Conservation (phyloP, 441 rosid species). For the Rhodomyrtus psidioides region DNA sequence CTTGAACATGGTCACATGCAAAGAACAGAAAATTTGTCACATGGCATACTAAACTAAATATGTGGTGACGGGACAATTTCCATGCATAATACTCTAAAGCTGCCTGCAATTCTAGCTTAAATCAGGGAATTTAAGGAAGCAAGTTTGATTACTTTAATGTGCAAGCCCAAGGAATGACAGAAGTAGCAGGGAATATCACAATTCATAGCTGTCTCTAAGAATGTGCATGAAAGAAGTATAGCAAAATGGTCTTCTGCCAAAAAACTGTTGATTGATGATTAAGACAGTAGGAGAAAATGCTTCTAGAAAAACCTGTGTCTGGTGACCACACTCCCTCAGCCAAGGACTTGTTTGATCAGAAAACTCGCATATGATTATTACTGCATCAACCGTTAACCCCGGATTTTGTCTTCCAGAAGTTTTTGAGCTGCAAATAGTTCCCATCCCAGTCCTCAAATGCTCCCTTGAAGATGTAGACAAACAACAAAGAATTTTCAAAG, state of each 20-base stretch:
- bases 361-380: slow-evolving; percentile 51
- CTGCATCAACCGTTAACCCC: slow-evolving; percentile 53
- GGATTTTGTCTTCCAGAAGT: slow-evolving; percentile 22
- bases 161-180: not conserved
- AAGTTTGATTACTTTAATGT: not conserved
- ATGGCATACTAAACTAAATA: not conserved
- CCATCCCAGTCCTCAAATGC: slow-evolving; percentile 61
- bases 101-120: not conserved
- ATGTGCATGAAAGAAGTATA: not conserved
- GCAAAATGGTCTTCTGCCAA: not conserved
- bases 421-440: slow-evolving; percentile 35
- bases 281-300: not conserved
- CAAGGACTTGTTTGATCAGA: slow-evolving; percentile 32
- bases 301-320: slow-evolving; percentile 52
- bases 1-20: not conserved
- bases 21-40: not conserved
- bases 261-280: not conserved
- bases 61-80: not conserved
- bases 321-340: slow-evolving; percentile 30
- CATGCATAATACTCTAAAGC: not conserved
- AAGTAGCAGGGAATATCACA: not conserved
- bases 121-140: not conserved
- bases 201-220: not conserved
- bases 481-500: not conserved
- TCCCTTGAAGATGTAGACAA: slow-evolving; percentile 34